phyloP scores from a whole-genome alignment of 176 grass and related monocot species.

The Zoysia pacifica region DNA sequence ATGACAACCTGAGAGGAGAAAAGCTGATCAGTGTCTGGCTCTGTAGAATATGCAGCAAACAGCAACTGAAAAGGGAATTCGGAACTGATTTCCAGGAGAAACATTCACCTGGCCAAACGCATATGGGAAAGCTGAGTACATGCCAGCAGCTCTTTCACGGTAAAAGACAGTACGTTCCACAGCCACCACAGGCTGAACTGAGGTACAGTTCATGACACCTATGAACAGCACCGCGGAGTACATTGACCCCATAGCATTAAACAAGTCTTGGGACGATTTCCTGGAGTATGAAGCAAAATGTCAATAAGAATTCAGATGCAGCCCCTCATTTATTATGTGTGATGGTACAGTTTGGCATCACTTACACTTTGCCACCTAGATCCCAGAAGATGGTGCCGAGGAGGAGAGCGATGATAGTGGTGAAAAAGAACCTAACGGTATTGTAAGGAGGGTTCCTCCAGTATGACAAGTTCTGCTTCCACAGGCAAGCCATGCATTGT shows the following conservation, averaged over 20 bases:
- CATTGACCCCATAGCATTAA: constrained; percentile 92
- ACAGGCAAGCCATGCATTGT: constrained; percentile 79
- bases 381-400: constrained; percentile 93
- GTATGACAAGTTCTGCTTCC: constrained; percentile 87
- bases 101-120: constrained; percentile 87
- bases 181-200: constrained; percentile 81
- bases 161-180: constrained; percentile 92
- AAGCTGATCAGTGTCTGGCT: background rate
- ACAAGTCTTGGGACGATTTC: constrained; percentile 47
- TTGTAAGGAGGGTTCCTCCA: constrained; percentile 95
- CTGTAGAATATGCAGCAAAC: constrained; percentile 3
- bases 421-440: constrained; percentile 73
- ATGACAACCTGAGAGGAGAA: constrained; percentile 60
- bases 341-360: constrained; percentile 20
- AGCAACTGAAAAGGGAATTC: background rate
- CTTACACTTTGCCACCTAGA: constrained; percentile 77
- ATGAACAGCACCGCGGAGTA: constrained; percentile 73
- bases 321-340: background rate
- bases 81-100: constrained; percentile 18
- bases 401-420: constrained; percentile 56
- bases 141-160: constrained; percentile 86
- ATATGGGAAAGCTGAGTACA: constrained; percentile 93
- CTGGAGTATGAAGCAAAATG: constrained; percentile 9
- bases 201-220: constrained; percentile 65
- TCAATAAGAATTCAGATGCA: background rate